Evolutionary conservation across 1,139 yeast genomes (phyloP).

Genomic region (Sporopachydermia cereana): DNA sequence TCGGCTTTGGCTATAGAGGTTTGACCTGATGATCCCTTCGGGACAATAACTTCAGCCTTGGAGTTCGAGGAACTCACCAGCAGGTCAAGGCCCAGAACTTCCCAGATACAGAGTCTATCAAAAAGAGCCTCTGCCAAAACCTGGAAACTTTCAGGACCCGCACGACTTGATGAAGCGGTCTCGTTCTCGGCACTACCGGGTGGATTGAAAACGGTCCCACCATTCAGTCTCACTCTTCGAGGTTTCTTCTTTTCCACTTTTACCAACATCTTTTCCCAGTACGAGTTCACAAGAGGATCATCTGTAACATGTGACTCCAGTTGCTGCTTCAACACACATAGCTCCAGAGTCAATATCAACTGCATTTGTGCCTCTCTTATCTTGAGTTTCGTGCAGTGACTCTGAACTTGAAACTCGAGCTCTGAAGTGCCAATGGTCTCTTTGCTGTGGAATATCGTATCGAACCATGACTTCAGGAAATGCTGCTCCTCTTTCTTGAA

Average conservation of each 20-base stretch:
- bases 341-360: neutral
- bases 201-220: neutral
- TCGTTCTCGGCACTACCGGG: neutral
- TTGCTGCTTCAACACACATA: constrained; percentile 1
- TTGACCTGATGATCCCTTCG: too few species aligned
- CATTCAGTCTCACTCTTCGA: neutral
- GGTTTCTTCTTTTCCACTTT: neutral
- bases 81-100: neutral
- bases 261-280: neutral
- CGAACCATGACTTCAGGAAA: neutral
- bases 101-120: constrained; percentile 2
- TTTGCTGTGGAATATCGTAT: neutral
- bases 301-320: neutral
- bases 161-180: neutral
- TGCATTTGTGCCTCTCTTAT: constrained; percentile 3
- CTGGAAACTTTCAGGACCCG: neutral
- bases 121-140: neutral
- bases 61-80: neutral
- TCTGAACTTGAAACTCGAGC: neutral
- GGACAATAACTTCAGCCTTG: neutral
- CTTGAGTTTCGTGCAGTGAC: neutral
- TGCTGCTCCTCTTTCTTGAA: neutral
- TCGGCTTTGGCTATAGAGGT: neutral
- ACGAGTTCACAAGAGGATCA: neutral
- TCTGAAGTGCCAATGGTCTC: neutral